phyloP scores from a whole-genome alignment of 352 stramenopile genomes.

The Peronospora farinosa region DNA sequence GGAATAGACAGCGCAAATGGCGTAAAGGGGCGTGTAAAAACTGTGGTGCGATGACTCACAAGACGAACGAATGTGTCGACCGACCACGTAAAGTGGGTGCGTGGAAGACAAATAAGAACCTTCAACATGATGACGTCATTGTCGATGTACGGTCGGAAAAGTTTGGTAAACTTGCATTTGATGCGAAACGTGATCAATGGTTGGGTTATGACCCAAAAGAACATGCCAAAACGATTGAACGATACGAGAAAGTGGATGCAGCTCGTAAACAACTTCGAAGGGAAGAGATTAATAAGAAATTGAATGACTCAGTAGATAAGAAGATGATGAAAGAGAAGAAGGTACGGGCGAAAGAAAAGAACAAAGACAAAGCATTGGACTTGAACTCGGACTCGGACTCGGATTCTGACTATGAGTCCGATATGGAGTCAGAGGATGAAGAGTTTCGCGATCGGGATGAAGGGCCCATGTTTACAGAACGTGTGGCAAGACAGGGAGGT shows the following conservation, averaged over 20 bases:
- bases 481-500: conserved; percentile 91
- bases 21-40: conserved; percentile 92
- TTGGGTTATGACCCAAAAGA: conserved; percentile 90
- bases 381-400: conserved; percentile 79
- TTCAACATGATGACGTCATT: conserved; percentile 78
- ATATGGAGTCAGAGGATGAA: conserved; percentile 84
- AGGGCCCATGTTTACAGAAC: conserved; percentile 90
- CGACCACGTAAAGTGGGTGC: conserved; percentile 86
- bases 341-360: conserved; percentile 18
- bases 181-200: conserved; percentile 96
- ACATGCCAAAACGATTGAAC: conserved; percentile 65
- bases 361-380: conserved; percentile 9
- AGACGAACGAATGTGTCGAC: conserved; percentile 90
- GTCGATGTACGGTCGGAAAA: conserved; percentile 83
- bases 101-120: conserved; percentile 89
- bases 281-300: conserved; percentile 71
- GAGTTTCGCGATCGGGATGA: conserved; percentile 91
- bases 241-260: conserved; percentile 80
- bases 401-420: conserved; percentile 86
- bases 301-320: conserved; percentile 43
- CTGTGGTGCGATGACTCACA: conserved; percentile 91
- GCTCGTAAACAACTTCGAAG: conserved; percentile 74
- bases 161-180: conserved; percentile 93
- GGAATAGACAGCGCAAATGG: conserved; percentile 52
- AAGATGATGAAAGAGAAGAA: conserved; percentile 38